Evolutionary conservation across 2,329 filamentous ascomycete genomes (phyloP).

Genomic region (Penicillium sp.): DNA sequence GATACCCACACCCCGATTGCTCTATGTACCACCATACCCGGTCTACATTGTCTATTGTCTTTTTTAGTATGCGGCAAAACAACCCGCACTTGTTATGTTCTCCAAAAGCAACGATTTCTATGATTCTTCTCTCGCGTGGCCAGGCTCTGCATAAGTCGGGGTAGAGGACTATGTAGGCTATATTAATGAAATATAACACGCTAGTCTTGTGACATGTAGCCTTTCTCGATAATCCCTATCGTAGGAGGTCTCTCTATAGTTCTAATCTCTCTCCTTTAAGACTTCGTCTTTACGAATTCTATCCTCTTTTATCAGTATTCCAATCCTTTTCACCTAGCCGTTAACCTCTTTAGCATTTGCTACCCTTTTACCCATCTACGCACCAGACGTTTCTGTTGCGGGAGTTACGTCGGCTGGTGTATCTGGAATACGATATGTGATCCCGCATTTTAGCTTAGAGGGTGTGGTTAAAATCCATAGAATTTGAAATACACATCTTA

Average conservation of each 20-base stretch:
- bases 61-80: neutral
- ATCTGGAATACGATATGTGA: neutral
- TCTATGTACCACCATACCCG: conserved; percentile 24
- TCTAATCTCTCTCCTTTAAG: too few relatives aligned
- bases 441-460: conserved; percentile 7
- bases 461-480: too few relatives aligned
- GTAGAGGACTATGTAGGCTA: neutral
- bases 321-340: too few relatives aligned
- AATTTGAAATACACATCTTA: too few relatives aligned
- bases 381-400: neutral
- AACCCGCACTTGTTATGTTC: neutral
- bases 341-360: neutral
- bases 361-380: neutral
- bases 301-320: too few relatives aligned
- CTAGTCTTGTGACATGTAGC: too few relatives aligned
- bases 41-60: conserved; percentile 7
- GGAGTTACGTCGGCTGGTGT: neutral
- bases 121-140: neutral
- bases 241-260: too few relatives aligned
- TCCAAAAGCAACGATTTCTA: conserved; percentile 9
- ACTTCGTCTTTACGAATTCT: too few relatives aligned
- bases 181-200: too few relatives aligned
- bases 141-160: neutral
- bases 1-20: conserved; percentile 26
- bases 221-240: too few relatives aligned